phyloP scores from a whole-genome alignment of 2,329 filamentous ascomycete genomes.

The Neoarthrinium moseri region DNA sequence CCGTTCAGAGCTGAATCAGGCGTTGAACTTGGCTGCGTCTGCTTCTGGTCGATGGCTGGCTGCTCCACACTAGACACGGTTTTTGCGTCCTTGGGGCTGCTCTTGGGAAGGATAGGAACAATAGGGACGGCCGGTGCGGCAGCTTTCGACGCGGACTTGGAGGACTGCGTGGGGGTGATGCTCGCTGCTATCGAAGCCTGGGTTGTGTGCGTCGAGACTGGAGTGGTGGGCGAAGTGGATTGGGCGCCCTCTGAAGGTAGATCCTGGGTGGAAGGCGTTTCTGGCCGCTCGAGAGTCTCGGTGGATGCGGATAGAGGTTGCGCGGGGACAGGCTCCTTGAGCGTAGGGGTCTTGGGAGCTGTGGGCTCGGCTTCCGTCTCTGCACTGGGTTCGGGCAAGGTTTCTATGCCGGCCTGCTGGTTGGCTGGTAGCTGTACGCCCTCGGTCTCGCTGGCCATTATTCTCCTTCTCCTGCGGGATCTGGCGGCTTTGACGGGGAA shows the following conservation, averaged over 20 bases:
- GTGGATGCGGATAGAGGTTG: slow-evolving; percentile 6
- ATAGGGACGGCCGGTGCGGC: slow-evolving; percentile 42
- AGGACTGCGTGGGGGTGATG: slow-evolving; percentile 23
- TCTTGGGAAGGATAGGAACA: slow-evolving; percentile 46
- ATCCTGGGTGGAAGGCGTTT: slow-evolving; percentile 29
- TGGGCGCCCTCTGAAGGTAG: slow-evolving; percentile 28
- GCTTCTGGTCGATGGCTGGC: slow-evolving; percentile 19
- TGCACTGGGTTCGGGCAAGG: slow-evolving; percentile 6
- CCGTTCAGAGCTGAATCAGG: slow-evolving; percentile 13
- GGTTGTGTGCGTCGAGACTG: slow-evolving; percentile 27
- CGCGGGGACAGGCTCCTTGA: slow-evolving; percentile 8
- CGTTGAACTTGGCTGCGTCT: slow-evolving; percentile 7
- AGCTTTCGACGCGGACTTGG: slow-evolving; percentile 31
- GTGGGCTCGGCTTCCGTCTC: slow-evolving; percentile 3
- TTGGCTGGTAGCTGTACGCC: slow-evolving; percentile 42
- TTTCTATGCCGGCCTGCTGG: slow-evolving; percentile 31
- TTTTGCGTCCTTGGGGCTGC: slow-evolving; percentile 28
- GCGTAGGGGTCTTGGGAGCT: slow-evolving; percentile 15
- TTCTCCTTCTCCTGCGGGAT: slow-evolving; percentile 40
- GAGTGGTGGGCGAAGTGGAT: slow-evolving; percentile 34
- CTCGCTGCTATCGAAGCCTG: slow-evolving; percentile 21
- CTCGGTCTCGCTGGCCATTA: slow-evolving; percentile 32
- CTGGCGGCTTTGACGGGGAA: slow-evolving; percentile 46
- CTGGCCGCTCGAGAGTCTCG: slow-evolving; percentile 19
- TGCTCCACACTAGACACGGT: slow-evolving; percentile 17